These are phyloP conservation scores for Colletotrichum orbiculare DNA, from an alignment of 2,329 filamentous ascomycete genomes.

Conservation along the genomic window DNA sequence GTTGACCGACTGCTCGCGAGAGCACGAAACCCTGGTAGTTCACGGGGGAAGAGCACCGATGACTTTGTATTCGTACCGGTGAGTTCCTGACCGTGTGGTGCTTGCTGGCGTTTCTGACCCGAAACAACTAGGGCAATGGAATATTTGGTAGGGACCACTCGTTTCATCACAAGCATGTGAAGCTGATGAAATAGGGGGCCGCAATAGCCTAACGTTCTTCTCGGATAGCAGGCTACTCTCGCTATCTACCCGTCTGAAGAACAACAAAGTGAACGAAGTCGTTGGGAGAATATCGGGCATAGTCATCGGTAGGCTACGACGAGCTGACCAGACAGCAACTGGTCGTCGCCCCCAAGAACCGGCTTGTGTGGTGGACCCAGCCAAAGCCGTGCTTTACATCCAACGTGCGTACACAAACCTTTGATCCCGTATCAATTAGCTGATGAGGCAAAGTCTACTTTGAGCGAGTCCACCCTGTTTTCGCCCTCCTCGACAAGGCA, in stretches of 20 bases:
- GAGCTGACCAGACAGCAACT: conserved; percentile 9
- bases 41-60: conserved; percentile 24
- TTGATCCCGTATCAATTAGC: background rate
- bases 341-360: conserved; percentile 8
- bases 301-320: conserved; percentile 38
- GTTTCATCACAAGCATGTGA: background rate
- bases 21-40: conserved; percentile 27
- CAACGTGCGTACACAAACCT: background rate
- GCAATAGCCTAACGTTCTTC: conserved; percentile 44
- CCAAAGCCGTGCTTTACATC: background rate
- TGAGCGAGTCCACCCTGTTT: conserved; percentile 49
- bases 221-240: conserved; percentile 45
- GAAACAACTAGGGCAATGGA: conserved; percentile 41
- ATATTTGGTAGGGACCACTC: conserved; percentile 40
- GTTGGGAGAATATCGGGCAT: conserved; percentile 42
- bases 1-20: conserved; percentile 42
- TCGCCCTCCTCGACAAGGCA: conserved; percentile 52
- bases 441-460: conserved; percentile 48
- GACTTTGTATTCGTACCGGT: conserved; percentile 42
- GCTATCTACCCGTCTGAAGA: conserved; percentile 42
- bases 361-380: conserved; percentile 11
- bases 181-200: conserved; percentile 38
- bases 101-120: background rate
- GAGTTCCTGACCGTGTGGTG: background rate
- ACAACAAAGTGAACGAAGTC: conserved; percentile 45